These are phyloP conservation scores for Collybiopsis luxurians DNA, from an alignment of 768 basidiomycete genomes.

Conservation along the genomic window DNA sequence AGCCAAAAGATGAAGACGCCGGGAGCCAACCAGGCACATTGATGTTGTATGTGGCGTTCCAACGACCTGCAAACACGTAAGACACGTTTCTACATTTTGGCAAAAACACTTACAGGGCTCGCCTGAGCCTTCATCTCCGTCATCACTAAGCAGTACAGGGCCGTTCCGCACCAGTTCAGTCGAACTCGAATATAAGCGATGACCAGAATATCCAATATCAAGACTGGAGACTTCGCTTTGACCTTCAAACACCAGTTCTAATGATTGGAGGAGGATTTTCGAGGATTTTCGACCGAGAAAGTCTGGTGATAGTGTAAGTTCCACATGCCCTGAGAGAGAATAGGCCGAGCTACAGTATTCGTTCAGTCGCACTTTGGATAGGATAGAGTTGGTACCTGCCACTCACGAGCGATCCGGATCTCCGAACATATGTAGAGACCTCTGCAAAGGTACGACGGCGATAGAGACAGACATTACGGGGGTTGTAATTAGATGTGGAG, in stretches of 20 bases:
- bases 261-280: conserved; percentile 61
- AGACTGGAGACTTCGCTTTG: conserved; percentile 74
- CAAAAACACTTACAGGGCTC: conserved; percentile 40
- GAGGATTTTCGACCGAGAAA: conserved; percentile 46
- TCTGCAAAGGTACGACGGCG: conserved; percentile 56
- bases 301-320: conserved; percentile 58
- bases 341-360: conserved; percentile 63
- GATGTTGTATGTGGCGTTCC: conserved; percentile 81
- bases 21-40: conserved; percentile 92
- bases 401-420: conserved; percentile 62
- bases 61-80: conserved; percentile 35
- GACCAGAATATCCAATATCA: conserved; percentile 60
- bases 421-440: conserved; percentile 68
- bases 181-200: conserved; percentile 66
- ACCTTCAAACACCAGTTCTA: conserved; percentile 80
- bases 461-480: conserved; percentile 63
- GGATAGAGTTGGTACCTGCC: background rate
- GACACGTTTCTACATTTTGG: background rate
- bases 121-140: conserved; percentile 53
- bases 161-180: conserved; percentile 58
- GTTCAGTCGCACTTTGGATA: background rate
- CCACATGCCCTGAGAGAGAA: conserved; percentile 82
- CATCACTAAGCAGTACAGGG: conserved; percentile 63
- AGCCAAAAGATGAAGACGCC: conserved; percentile 47
- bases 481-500: background rate